Percentiles rank a stretch among this genome's conserved stretches.
phyloP scores from a whole-genome alignment of 768 basidiomycete genomes.

The Lentinus brumalis region DNA sequence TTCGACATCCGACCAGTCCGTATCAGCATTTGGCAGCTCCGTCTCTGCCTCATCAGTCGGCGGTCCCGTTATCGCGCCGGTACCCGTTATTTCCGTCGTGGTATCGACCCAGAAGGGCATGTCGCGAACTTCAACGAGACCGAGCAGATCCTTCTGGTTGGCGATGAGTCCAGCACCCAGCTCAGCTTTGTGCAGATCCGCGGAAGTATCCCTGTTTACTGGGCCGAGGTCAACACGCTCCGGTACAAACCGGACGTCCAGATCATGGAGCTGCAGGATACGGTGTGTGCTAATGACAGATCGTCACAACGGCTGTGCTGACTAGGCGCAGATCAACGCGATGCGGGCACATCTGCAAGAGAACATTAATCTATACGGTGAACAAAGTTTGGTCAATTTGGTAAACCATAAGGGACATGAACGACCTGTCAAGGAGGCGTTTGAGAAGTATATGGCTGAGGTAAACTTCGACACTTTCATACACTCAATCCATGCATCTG shows the following conservation, averaged over 20 bases:
- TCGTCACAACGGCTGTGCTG: constrained; percentile 1
- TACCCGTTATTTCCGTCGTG: constrained; percentile 95
- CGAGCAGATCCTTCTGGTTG: constrained; percentile 87
- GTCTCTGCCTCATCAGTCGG: constrained; percentile 87
- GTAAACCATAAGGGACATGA: constrained; percentile 95
- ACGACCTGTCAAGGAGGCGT: constrained; percentile 92
- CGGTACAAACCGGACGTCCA: constrained; percentile 96
- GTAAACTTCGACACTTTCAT: constrained; percentile 33
- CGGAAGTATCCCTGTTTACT: constrained; percentile 92
- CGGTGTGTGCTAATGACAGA: constrained; percentile 50
- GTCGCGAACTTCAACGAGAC: constrained; percentile 99
- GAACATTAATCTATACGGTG: constrained; percentile 74
- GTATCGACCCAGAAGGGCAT: constrained; percentile 85
- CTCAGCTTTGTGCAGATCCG: constrained; percentile 92
- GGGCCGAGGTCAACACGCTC: constrained; percentile 95
- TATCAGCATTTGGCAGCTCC: constrained; percentile 77
- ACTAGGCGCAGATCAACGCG: constrained; percentile 57
- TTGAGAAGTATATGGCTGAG: constrained; percentile 74
- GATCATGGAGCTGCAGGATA: constrained; percentile 89
- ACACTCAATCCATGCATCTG: not conserved
- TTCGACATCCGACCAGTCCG: constrained; percentile 80
- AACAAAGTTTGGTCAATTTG: constrained; percentile 81
- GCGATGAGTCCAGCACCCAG: constrained; percentile 52
- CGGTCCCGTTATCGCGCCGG: constrained; percentile 94
- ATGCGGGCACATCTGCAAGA: constrained; percentile 74